These are phyloP conservation scores for Mycosarcoma mackinlayi DNA, from an alignment of 1,284 basidiomycete species.

Conservation along the genomic window DNA sequence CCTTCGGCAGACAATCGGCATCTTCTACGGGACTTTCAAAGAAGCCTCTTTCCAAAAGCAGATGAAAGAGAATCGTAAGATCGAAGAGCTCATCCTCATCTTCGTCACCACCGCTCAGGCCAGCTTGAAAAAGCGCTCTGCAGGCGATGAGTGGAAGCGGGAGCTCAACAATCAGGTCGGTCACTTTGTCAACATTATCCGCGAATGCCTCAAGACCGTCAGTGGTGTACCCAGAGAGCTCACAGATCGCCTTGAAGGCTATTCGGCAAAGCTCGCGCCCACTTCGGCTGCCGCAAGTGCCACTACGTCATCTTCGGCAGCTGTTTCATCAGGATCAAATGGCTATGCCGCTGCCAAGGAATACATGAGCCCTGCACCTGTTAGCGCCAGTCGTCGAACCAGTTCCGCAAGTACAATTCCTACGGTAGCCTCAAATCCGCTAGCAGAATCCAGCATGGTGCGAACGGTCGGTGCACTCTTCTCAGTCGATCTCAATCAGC, in stretches of 20 bases:
- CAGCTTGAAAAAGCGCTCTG: constrained; percentile 75
- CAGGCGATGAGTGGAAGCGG: constrained; percentile 84
- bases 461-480: constrained; percentile 80
- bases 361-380: constrained; percentile 19
- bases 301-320: constrained; percentile 6
- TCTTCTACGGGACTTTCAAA: constrained; percentile 64
- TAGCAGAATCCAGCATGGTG: constrained; percentile 48
- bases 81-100: constrained; percentile 95
- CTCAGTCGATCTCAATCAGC: constrained; percentile 76
- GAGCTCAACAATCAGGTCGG: constrained; percentile 91
- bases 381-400: constrained; percentile 36
- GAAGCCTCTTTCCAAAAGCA: constrained; percentile 59
- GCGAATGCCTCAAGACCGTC: constrained; percentile 76
- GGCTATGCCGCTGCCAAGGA: constrained; percentile 22
- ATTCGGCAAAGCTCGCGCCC: constrained; percentile 77
- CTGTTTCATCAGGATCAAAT: constrained; percentile 24
- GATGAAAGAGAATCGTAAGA: constrained; percentile 94
- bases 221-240: constrained; percentile 77
- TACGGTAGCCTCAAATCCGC: constrained; percentile 12
- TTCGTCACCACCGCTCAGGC: constrained; percentile 82
- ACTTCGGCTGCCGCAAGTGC: constrained; percentile 4
- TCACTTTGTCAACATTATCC: constrained; percentile 84
- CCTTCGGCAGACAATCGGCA: constrained; percentile 61
- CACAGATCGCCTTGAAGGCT: constrained; percentile 81
- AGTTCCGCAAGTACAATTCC: constrained; percentile 43